phyloP scores from a whole-genome alignment of 2,329 filamentous ascomycete species.

The Westerdykella sp. region DNA sequence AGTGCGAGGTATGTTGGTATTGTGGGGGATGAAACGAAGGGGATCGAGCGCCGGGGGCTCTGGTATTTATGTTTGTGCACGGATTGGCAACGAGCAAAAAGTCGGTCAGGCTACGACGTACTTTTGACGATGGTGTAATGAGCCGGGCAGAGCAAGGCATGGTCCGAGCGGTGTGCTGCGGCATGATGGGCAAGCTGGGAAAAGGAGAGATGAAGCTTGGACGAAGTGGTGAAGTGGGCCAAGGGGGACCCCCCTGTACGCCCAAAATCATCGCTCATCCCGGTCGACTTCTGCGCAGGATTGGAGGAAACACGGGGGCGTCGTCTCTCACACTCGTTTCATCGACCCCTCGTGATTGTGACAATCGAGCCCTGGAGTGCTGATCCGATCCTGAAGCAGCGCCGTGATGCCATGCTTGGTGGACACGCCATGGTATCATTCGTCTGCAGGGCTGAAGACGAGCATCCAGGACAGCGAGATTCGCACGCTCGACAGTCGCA shows the following conservation, averaged over 20 bases:
- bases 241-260: conserved; percentile 9
- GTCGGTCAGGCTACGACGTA: conserved; percentile 36
- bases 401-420: conserved; percentile 15
- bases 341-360: conserved; percentile 36
- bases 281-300: conserved; percentile 27
- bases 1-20: conserved; percentile 2
- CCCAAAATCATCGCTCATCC: conserved; percentile 36
- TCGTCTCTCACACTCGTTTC: conserved; percentile 32
- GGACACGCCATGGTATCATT: conserved; percentile 6
- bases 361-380: conserved; percentile 19
- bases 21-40: conserved; percentile 4
- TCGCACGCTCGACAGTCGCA: too few species aligned
- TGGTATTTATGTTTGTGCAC: conserved; percentile 38
- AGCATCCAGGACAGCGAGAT: not conserved
- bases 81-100: conserved; percentile 32
- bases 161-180: conserved; percentile 37
- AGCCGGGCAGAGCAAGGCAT: conserved; percentile 28
- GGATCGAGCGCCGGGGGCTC: conserved; percentile 7
- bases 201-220: conserved; percentile 33
- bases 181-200: conserved; percentile 34
- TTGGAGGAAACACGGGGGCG: conserved; percentile 33
- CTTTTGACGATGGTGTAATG: conserved; percentile 38
- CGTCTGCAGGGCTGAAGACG: not conserved
- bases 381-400: conserved; percentile 31
- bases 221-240: conserved; percentile 15